Evolutionary conservation across 148 eudicot species (phyloP).

Genomic region (Salicornia ramosissima): DNA sequence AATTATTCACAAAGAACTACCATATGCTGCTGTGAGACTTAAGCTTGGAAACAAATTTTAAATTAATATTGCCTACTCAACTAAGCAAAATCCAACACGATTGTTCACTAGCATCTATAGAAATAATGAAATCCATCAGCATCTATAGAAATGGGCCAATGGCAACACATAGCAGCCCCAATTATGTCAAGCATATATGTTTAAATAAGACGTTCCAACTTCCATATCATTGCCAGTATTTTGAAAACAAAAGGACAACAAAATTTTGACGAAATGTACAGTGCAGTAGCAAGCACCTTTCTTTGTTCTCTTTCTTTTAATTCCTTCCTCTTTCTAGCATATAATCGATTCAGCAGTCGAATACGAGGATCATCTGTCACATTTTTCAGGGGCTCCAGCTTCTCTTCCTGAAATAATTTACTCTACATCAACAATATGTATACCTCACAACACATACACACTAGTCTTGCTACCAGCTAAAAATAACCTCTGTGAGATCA

Average conservation of each 20-base stretch:
- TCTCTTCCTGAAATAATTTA: constrained; percentile 61
- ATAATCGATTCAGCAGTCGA: constrained; percentile 67
- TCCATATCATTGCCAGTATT: background rate
- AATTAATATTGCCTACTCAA: no score
- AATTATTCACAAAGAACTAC: no score
- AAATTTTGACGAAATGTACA: background rate
- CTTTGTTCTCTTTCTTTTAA: constrained; percentile 55
- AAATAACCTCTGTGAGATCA: constrained; percentile 74
- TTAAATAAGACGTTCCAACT: background rate
- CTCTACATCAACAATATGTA: constrained; percentile 16
- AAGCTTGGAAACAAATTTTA: no score
- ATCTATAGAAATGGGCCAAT: background rate
- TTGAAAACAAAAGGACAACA: background rate
- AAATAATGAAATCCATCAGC: no score
- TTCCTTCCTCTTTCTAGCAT: constrained; percentile 86
- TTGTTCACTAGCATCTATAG: no score
- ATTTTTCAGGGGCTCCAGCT: constrained; percentile 77
- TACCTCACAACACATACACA: background rate
- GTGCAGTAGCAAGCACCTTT: constrained; percentile 39
- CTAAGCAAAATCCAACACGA: no score
- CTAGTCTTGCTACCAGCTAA: constrained; percentile 16
- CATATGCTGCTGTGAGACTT: no score
- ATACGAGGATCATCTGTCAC: constrained; percentile 80
- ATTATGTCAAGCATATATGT: background rate
- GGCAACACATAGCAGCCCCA: background rate